Base-by-base conservation (phyloP, 75 land plant species). In the Cupressus sempervirens region DNA sequence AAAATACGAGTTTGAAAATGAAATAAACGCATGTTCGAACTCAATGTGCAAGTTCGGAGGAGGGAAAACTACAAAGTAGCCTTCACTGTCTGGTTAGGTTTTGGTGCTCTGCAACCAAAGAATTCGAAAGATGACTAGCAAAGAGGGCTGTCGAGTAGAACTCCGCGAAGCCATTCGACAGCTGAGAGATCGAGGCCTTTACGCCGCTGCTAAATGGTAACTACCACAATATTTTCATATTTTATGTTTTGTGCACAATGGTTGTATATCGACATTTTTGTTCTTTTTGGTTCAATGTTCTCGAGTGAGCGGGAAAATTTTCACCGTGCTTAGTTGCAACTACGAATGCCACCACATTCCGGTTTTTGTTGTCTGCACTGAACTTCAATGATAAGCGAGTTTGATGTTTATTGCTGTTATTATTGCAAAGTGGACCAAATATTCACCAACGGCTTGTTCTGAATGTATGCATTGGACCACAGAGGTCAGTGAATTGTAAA, bases 131-230 rank as follows among this genome's bases (percentile, higher is more conserved):
- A 79, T 79, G 81, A 6, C 41, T 12, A 79, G 20, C 81, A 91
- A 88, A 82, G 93, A 93, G 26, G 84, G 73, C 80, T 92, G 87
- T 88, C 86, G 98, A 26, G 82, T 20, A 83, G 95, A 98, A 88
- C 96, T 98, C 80, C 94, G 98, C 4, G 52, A 91, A 40, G 98
- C 99, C 56, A 84, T 93, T 76, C 93, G 90, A 67, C 96, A 93
- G 46, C 94, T 98, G 83, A 86, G 91, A 41, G 97, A 94, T 40
- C 96, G 99, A 41, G 92, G 98, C 85, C 98, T 96, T 53, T 90
- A 93, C 92, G 86, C 93, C 43, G 98, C 99, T 58, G 84, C 97
- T 76, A 98, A 96, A 87, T 98, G 99, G 99, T 97, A 83, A 50
- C 14, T 50, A 50, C 52, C 52, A 50, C 12, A n/a, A 23, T 52